Percentiles rank a stretch among this genome's conserved stretches.
Evolutionary conservation across 768 basidiomycete species (phyloP).

Genomic region (Obba rivulosa): DNA sequence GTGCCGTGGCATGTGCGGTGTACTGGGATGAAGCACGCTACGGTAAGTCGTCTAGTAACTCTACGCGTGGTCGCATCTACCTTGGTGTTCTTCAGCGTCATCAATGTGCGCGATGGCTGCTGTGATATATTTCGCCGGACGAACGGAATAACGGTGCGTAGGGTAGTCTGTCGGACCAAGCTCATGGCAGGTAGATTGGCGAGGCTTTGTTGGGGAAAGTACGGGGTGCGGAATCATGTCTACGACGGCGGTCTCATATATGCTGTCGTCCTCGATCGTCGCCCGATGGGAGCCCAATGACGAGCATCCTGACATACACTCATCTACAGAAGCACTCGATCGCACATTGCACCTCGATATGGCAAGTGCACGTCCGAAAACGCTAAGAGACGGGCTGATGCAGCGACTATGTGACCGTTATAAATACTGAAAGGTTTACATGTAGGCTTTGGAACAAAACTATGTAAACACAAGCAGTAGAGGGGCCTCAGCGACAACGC

Average conservation of each 20-base stretch:
- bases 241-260: too few species aligned
- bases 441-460: background rate
- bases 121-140: background rate
- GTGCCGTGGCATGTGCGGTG: conserved; percentile 60
- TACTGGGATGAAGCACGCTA: conserved; percentile 38
- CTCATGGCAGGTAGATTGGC: background rate
- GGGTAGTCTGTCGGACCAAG: background rate
- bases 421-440: background rate
- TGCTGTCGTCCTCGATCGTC: too few species aligned
- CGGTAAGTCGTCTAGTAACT: background rate
- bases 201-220: too few species aligned
- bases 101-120: conserved; percentile 17
- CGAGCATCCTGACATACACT: too few species aligned
- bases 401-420: background rate
- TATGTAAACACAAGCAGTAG: background rate
- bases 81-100: conserved; percentile 43
- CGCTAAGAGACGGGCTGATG: too few species aligned
- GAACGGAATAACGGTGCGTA: background rate
- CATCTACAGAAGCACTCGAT: too few species aligned
- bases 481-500: background rate
- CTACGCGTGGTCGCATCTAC: conserved; percentile 17
- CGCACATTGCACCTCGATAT: too few species aligned
- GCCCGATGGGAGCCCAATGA: too few species aligned
- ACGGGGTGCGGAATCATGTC: too few species aligned
- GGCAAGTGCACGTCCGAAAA: too few species aligned